Conservation (phyloP, 306 rosid genomes). For the Herpetospermum pedunculosum region DNA sequence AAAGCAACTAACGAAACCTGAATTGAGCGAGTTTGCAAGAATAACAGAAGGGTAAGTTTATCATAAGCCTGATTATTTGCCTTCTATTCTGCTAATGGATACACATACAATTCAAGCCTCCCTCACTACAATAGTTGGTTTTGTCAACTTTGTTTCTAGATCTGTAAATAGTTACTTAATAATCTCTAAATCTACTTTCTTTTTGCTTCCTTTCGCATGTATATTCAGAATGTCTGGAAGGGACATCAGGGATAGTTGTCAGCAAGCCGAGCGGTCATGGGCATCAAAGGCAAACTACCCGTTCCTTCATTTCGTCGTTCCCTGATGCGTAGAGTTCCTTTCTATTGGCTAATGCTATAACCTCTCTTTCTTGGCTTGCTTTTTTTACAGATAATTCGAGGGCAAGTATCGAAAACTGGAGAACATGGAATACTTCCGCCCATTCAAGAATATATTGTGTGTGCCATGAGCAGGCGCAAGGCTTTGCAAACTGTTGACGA, state of each 20-base stretch:
- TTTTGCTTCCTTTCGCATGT: neutral
- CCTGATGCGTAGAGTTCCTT: neutral
- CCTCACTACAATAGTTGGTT: neutral
- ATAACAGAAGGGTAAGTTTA: constrained; percentile 39
- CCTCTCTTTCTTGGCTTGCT: neutral
- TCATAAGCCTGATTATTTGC: neutral
- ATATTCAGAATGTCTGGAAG: constrained; percentile 88
- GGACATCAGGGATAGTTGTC: constrained; percentile 78
- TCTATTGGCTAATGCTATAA: neutral
- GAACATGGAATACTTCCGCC: constrained; percentile 29
- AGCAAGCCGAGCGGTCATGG: constrained; percentile 92
- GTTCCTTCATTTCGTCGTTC: neutral
- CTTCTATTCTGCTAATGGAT: neutral
- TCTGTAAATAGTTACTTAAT: neutral
- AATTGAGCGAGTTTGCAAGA: constrained; percentile 36
- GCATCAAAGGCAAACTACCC: constrained; percentile 63
- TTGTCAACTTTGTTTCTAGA: neutral
- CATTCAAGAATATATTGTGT: constrained; percentile 25
- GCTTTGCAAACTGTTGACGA: constrained; percentile 15
- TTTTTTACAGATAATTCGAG: constrained; percentile 50
- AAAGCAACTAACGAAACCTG: constrained; percentile 43
- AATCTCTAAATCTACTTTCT: neutral
- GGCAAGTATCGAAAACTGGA: constrained; percentile 24
- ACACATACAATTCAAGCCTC: neutral
- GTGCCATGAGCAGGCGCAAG: constrained; percentile 25